These are phyloP conservation scores for Gynandropsis gynandra DNA, from an alignment of 345 rosid species.

Conservation along the genomic window DNA sequence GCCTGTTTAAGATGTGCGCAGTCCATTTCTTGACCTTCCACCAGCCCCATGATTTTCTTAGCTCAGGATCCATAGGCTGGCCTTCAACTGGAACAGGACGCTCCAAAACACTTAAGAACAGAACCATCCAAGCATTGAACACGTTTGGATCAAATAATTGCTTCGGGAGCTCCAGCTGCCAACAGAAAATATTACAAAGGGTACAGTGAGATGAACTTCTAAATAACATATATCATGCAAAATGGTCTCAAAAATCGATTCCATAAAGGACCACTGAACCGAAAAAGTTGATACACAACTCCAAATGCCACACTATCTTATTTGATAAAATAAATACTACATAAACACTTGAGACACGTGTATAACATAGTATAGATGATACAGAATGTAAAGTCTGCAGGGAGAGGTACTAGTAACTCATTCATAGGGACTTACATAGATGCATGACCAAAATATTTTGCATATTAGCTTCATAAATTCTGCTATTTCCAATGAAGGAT, in stretches of 20 bases:
- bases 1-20: slow-evolving; percentile 87
- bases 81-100: slow-evolving; percentile 94
- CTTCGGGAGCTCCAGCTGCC: slow-evolving; percentile 93
- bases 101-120: slow-evolving; percentile 83
- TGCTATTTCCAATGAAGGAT: slow-evolving; percentile 81
- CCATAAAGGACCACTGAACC: neutral
- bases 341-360: slow-evolving; percentile 10
- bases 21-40: slow-evolving; percentile 99
- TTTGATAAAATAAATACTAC: slow-evolving; percentile 2
- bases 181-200: slow-evolving; percentile 10
- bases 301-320: neutral
- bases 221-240: slow-evolving; percentile 6
- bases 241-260: neutral
- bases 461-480: slow-evolving; percentile 92
- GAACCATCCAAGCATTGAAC: slow-evolving; percentile 92
- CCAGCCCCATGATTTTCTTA: slow-evolving; percentile 99
- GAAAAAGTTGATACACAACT: slow-evolving; percentile 5
- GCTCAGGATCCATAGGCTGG: slow-evolving; percentile 81
- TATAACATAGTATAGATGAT: neutral
- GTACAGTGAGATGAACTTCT: slow-evolving; percentile 17
- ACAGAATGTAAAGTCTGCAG: neutral
- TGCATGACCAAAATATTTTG: slow-evolving; percentile 97
- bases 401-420: slow-evolving; percentile 5
- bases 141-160: slow-evolving; percentile 68
- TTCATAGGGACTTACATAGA: slow-evolving; percentile 65